Conservation (phyloP, 2,329 filamentous ascomycete genomes). For the Periconia sp. region DNA sequence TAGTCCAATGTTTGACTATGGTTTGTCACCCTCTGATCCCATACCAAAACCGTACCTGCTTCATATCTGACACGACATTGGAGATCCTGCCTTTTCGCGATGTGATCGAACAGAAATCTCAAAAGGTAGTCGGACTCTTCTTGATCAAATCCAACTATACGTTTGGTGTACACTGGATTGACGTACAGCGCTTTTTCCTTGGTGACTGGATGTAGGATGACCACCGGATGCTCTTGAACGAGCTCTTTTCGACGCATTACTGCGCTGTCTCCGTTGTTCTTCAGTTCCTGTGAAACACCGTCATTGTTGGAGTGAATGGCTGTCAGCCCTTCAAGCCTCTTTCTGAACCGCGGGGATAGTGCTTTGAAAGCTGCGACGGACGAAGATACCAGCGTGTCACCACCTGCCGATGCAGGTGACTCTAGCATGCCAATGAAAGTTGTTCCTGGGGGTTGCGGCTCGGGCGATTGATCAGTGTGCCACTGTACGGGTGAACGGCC, state of each 20-base stretch:
- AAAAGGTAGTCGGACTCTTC: conserved; percentile 12
- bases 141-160: conserved; percentile 12
- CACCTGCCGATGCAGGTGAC: conserved; percentile 55
- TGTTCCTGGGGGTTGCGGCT: conserved; percentile 73
- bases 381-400: conserved; percentile 6
- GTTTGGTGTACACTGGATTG: conserved; percentile 13
- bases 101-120: conserved; percentile 11
- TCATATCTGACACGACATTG: conserved; percentile 6
- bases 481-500: conserved; percentile 46
- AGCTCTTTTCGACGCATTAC: conserved; percentile 6
- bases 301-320: conserved; percentile 9
- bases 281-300: conserved; percentile 8
- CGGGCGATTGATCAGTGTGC: conserved; percentile 84
- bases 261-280: background rate
- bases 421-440: conserved; percentile 84
- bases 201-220: conserved; percentile 12
- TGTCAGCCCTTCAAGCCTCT: conserved; percentile 10
- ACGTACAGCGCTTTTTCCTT: conserved; percentile 10
- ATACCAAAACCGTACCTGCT: conserved; percentile 8
- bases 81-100: conserved; percentile 4
- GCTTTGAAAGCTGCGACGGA: conserved; percentile 5
- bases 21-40: conserved; percentile 7
- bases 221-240: conserved; percentile 7
- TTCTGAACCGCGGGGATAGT: conserved; percentile 9
- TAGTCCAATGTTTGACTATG: conserved; percentile 3